Evolutionary conservation across 78 protist genomes (phyloP).

Genomic region (Tieghemostelium lacteum): DNA sequence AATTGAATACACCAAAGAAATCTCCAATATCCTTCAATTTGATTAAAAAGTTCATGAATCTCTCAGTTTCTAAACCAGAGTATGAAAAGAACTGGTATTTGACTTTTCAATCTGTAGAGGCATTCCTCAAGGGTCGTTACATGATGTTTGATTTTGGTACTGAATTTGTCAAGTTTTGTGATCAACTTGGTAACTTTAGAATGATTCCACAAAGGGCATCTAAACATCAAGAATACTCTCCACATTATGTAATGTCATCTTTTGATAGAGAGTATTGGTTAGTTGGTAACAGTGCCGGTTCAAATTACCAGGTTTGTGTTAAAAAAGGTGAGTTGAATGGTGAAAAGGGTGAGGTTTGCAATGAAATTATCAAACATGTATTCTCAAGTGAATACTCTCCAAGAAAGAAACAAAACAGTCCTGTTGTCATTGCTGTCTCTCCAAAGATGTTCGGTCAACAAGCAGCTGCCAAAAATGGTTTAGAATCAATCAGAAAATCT

Average conservation of each 20-base stretch:
- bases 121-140: not conserved
- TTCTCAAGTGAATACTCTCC: not conserved
- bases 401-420: not conserved
- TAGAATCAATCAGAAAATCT: not conserved
- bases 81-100: conserved; percentile 12
- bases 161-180: not conserved
- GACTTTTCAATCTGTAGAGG: not conserved
- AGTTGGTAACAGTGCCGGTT: not conserved
- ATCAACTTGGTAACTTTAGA: not conserved
- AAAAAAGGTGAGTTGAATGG: not conserved
- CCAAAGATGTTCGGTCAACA: not conserved
- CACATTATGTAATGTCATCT: conserved; percentile 43
- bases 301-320: not conserved
- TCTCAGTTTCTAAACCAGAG: not conserved
- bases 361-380: not conserved
- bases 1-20: no score
- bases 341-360: not conserved
- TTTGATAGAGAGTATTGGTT: conserved; percentile 38
- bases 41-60: not conserved
- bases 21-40: not conserved
- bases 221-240: conserved; percentile 41
- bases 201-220: not conserved
- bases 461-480: no score
- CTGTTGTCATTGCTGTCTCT: not conserved
- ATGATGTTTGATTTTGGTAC: conserved; percentile 28